These are phyloP conservation scores for Saturnispora serradocipensis DNA, from an alignment of 805 yeast species.

Conservation along the genomic window DNA sequence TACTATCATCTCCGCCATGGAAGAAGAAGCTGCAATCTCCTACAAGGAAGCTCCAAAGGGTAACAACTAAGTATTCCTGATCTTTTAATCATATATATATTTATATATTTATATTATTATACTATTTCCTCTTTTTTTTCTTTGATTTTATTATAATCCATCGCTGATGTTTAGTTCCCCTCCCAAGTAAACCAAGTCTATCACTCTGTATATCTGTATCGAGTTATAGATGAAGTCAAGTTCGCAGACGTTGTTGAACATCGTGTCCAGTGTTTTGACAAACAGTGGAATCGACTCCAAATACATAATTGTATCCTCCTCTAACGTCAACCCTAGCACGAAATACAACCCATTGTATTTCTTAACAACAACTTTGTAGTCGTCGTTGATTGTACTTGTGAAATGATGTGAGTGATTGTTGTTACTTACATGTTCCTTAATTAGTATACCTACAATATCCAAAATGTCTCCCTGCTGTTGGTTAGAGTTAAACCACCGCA, in stretches of 20 bases:
- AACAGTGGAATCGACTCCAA: constrained; percentile 79
- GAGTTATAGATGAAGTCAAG: constrained; percentile 89
- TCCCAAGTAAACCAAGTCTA: constrained; percentile 61
- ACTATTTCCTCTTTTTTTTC: neutral
- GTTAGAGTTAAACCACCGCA: neutral
- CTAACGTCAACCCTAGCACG: constrained; percentile 76
- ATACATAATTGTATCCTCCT: constrained; percentile 57
- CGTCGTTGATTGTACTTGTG: constrained; percentile 28
- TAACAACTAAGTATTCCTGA: constrained; percentile 17
- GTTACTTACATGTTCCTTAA: neutral
- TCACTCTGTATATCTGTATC: constrained; percentile 67
- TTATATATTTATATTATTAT: neutral
- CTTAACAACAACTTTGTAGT: constrained; percentile 67
- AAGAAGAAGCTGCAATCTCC: constrained; percentile 98
- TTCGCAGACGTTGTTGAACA: constrained; percentile 88
- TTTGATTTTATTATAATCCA: neutral
- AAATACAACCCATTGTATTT: constrained; percentile 90
- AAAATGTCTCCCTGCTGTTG: neutral
- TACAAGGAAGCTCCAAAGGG: constrained; percentile 95
- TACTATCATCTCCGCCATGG: constrained; percentile 97
- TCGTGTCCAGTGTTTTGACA: constrained; percentile 80
- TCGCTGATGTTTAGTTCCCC: neutral
- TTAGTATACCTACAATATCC: neutral
- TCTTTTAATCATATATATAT: constrained; percentile 6
- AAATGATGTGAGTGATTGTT: neutral